Percentiles rank a stretch among this genome's conserved stretches.
Conservation (phyloP, 371 early-diverging fungal genomes). For the Syncephalastrum contaminatum region DNA sequence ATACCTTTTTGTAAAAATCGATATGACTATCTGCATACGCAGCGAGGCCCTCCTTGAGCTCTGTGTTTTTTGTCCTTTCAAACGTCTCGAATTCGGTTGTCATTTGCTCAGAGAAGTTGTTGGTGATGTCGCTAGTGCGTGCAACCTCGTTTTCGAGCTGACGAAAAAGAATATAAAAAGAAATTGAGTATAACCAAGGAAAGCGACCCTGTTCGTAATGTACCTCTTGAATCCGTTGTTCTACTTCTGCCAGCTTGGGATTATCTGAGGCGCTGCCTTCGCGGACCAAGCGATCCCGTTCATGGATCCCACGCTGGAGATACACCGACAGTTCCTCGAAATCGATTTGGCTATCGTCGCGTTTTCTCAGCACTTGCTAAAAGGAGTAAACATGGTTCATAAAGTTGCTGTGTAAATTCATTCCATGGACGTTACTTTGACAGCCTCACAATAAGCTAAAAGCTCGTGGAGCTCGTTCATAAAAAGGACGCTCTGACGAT, state of each 20-base stretch:
- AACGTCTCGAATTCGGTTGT: constrained; percentile 82
- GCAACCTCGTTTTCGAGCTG: constrained; percentile 82
- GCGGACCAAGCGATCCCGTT: constrained; percentile 54
- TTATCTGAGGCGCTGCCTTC: constrained; percentile 3
- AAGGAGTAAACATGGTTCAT: neutral
- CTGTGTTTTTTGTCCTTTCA: constrained; percentile 70
- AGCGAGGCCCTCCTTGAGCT: constrained; percentile 74
- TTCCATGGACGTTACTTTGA: constrained; percentile 56
- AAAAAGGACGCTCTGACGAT: constrained; percentile 73
- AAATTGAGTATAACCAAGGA: neutral
- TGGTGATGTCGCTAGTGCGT: constrained; percentile 63
- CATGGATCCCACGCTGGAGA: constrained; percentile 63
- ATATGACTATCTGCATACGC: constrained; percentile 79
- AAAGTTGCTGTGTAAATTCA: neutral
- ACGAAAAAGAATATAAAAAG: neutral
- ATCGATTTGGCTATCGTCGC: constrained; percentile 94
- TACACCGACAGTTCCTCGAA: constrained; percentile 82
- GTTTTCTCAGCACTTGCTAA: constrained; percentile 72
- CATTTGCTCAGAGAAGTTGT: constrained; percentile 76
- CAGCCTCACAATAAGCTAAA: constrained; percentile 81
- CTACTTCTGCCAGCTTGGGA: constrained; percentile 9
- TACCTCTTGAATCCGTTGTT: constrained; percentile 6
- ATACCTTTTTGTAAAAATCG: constrained; percentile 59
- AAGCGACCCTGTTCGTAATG: neutral
- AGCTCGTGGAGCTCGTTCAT: constrained; percentile 84